phyloP scores from a whole-genome alignment of 371 early-diverging fungal species.

The Zancudomyces culisetae region DNA sequence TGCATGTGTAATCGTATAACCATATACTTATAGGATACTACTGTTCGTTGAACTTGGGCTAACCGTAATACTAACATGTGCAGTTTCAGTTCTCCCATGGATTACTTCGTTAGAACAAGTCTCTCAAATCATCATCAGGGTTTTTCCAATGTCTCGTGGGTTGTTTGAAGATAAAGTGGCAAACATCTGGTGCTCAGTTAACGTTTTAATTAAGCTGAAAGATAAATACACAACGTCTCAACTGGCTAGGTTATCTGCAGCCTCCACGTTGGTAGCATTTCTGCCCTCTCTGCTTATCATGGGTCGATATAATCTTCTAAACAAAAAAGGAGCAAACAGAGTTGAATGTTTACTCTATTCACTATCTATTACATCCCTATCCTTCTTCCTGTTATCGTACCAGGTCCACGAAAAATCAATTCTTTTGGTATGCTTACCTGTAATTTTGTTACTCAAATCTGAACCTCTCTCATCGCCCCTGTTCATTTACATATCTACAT shows the following conservation, averaged over 20 bases:
- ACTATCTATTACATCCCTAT: conserved; percentile 48
- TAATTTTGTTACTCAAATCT: conserved; percentile 38
- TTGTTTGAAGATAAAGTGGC: conserved; percentile 95
- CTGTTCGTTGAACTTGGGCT: conserved; percentile 56
- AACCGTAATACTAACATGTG: conserved; percentile 51
- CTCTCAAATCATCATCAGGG: conserved; percentile 53
- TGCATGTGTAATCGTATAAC: no score
- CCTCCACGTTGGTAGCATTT: conserved; percentile 41
- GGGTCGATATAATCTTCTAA: conserved; percentile 13
- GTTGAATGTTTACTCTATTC: conserved; percentile 38
- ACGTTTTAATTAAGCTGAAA: conserved; percentile 62
- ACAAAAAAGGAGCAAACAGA: conserved; percentile 3
- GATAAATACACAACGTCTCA: conserved; percentile 32
- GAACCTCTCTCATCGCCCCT: conserved; percentile 26
- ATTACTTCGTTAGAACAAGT: conserved; percentile 35
- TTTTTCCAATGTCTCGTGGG: conserved; percentile 86
- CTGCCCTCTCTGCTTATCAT: conserved; percentile 46
- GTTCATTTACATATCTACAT: conserved; percentile 66
- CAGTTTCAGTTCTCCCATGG: conserved; percentile 47
- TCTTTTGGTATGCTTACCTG: conserved; percentile 60
- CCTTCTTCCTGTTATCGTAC: conserved; percentile 86
- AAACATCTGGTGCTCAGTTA: conserved; percentile 87
- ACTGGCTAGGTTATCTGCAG: conserved; percentile 46
- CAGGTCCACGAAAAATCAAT: conserved; percentile 96
- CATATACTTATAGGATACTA: conserved; percentile 3